Evolutionary conservation across 768 basidiomycete genomes (phyloP), one percentile per base, ranked within the genome.

Genomic region (Nidularia sp.): DNA sequence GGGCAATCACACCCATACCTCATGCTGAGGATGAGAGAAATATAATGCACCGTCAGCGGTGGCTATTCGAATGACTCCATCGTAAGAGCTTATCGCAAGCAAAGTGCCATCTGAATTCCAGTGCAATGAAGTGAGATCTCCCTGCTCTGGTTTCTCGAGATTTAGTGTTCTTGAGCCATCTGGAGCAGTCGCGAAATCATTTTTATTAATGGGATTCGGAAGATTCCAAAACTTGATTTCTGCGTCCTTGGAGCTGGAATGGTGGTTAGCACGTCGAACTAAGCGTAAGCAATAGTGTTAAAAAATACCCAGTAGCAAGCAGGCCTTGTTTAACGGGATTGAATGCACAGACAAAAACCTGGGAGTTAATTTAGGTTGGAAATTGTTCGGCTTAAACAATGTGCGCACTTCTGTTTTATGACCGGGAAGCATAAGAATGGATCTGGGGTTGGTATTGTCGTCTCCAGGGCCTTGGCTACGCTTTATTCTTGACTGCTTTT

Each of bases 281-380:
- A 47, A 51, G 54, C 44, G 50, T 51, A 50, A 48, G 47, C 44
- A 51, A 46, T 15, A 45, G 9, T 53, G 47, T n/a, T 34, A 47
- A 47, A 39, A 59, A 81, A 54, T 66, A 90, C 89, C 90, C 90
- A 31, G 89, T 83, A 18, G 87, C 87, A 13, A 93, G 67, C n/a
- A 83, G 60, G 36, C 78, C 73, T 32, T 71, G 72, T 34, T 77
- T 70, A 35, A 68, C 72, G 9, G 90, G 89, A 66, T 89, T 92
- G 76, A 88, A 93, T 3, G 85, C 80, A 51, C 88, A 88, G 5
- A 88, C 83, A 50, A 91, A 93, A 5, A 93, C 87, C 89, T 91
- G 45, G 18, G 46, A 36, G 45, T 45, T 15, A 46, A 43, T 15
- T 25, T 34, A 45, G 50, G 18, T 43, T 49, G 15, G 7, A 36